Percentiles rank a stretch among this genome's conserved stretches.
Conservation (phyloP, 495 filamentous ascomycete species). For the Trichoderma gamsii region DNA sequence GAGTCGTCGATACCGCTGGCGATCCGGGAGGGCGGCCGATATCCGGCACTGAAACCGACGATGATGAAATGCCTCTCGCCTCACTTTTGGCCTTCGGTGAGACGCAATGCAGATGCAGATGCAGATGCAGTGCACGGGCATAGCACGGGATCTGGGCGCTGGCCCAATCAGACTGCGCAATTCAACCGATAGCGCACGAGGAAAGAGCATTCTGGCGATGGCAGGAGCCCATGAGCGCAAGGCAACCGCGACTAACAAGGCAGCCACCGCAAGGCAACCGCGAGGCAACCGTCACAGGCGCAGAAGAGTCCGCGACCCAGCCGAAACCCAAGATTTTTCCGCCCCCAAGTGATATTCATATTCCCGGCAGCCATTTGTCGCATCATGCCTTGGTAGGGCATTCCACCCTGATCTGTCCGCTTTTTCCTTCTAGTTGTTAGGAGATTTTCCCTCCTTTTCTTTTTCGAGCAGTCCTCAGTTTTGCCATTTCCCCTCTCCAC, state of each 20-base stretch:
- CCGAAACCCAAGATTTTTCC: slow-evolving; percentile 6
- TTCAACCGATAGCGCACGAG: background rate
- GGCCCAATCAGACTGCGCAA: background rate
- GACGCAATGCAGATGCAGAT: background rate
- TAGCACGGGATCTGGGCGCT: background rate
- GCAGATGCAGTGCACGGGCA: background rate
- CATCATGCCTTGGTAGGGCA: too few species aligned
- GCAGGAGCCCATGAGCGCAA: background rate
- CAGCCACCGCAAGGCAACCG: background rate
- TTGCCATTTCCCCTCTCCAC: background rate
- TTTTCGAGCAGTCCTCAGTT: background rate
- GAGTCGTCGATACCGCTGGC: background rate
- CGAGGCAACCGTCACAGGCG: background rate
- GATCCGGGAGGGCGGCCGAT: background rate
- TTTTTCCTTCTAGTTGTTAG: too few species aligned
- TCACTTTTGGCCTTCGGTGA: background rate
- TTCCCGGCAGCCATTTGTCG: too few species aligned
- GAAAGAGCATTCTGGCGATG: too few species aligned
- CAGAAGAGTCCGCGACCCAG: background rate
- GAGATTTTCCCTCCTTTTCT: too few species aligned
- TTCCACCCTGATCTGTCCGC: too few species aligned
- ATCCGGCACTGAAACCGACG: background rate
- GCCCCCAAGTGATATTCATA: background rate
- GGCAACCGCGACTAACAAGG: background rate
- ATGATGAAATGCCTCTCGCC: background rate